Percentiles rank a stretch among this genome's conserved stretches.
Conservation (phyloP, 306 rosid genomes). For the Mimosa bimucronata region DNA sequence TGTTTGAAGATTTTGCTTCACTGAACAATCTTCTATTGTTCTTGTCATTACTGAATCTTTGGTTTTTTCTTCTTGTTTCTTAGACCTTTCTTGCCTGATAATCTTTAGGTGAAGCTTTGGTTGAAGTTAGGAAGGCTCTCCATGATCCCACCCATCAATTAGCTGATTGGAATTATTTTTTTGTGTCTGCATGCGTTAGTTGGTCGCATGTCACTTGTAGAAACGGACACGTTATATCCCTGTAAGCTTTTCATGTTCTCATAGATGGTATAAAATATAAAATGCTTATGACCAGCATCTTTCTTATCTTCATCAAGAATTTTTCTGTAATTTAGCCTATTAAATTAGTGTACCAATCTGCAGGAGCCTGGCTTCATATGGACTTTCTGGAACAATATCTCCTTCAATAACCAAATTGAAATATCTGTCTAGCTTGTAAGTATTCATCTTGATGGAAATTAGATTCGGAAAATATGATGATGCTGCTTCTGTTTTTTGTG, state of each 20-base stretch:
- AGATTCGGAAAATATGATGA: background rate
- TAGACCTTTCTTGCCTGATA: background rate
- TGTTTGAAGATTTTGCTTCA: background rate
- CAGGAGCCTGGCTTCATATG: constrained; percentile 80
- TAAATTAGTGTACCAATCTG: constrained; percentile 24
- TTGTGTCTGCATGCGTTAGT: constrained; percentile 86
- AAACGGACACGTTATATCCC: constrained; percentile 69
- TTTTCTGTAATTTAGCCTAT: constrained; percentile 39
- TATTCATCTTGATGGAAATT: constrained; percentile 14
- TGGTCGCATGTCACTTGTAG: constrained; percentile 85
- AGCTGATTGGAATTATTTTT: constrained; percentile 64
- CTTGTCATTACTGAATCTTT: background rate
- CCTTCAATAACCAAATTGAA: constrained; percentile 74
- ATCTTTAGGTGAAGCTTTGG: constrained; percentile 76
- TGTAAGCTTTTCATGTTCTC: constrained; percentile 71
- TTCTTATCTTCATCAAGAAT: constrained; percentile 1
- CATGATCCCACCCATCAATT: constrained; percentile 66
- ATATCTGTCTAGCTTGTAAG: constrained; percentile 83
- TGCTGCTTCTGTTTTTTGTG: constrained; percentile 41
- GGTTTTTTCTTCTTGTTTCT: background rate
- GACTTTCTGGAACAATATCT: constrained; percentile 81
- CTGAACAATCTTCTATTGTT: constrained; percentile 9
- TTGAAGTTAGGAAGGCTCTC: constrained; percentile 55
- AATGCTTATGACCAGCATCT: constrained; percentile 2
- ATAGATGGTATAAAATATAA: background rate